Evolutionary conservation across 352 stramenopile species (phyloP), one percentile per base, ranked within the genome.

Genomic region (Globisporangium emineosum): DNA sequence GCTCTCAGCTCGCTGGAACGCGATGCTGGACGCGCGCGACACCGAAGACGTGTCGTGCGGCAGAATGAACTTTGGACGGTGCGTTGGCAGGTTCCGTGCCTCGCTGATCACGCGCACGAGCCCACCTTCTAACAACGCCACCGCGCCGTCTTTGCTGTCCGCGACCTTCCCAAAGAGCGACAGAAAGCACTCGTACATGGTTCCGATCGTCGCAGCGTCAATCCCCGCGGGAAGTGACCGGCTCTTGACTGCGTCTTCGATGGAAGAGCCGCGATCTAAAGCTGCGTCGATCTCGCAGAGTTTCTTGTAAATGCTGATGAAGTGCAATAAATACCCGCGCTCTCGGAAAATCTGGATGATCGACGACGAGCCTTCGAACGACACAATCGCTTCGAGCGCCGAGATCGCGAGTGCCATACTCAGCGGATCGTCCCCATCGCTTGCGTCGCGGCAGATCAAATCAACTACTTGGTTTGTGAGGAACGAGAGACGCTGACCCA

Each of bases 171-270:
- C 71, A 35, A 93, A 92, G 21, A 95, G 79, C 56, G 86, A 95
- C 51, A 95, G 67, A 27, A 93, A 90, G 50, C 81, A 90, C 65
- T 91, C 81, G 72, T 93, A 90, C 66, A 93, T 89, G 0, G 84
- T 88, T 43, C 83, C 83, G 63, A 93, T 84, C 12, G 85, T 91
- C 23, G 79, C 76, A 2, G 75, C 62, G 63, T 91, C 84, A 53
- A 93, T 75, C 25, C 76, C 80, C 3, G 66, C 64, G 3, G 65
- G 73, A 33, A 88, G 70, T 29, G 75, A 68, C n/a, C 67, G 79
- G 32, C 62, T 88, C 62, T 75, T 80, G 37, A 78, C 66, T 45
- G 66, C 76, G 30, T 65, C 60, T 45, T 81, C 69, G n/a, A 62
- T 66, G 5, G 65, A 73, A 33, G 70, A 69, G 37, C 67, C 75